A percentile compares a stretch with the other conserved stretches of the same genome.
phyloP scores from a whole-genome alignment of 148 eudicot genomes.

The Fagopyrum esculentum region DNA sequence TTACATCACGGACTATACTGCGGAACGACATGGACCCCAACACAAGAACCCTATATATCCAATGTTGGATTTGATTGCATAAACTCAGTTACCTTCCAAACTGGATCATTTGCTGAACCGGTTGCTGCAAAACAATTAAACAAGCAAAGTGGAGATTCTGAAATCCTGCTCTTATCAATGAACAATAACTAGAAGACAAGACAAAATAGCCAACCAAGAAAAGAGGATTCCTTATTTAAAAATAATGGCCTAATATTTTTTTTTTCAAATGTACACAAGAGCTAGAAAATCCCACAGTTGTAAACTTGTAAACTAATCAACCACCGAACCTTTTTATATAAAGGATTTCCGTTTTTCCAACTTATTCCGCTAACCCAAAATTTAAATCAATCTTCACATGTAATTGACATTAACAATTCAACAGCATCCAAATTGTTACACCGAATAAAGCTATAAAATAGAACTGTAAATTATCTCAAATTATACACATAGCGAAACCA shows the following conservation, averaged over 20 bases:
- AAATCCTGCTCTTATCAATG: background rate
- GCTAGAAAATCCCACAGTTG: background rate
- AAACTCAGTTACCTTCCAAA: background rate
- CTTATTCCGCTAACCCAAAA: background rate
- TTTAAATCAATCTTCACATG: background rate
- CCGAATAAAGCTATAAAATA: background rate
- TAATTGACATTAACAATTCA: background rate
- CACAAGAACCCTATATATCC: background rate
- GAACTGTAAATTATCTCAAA: background rate
- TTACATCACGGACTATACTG: constrained; percentile 74
- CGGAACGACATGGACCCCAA: constrained; percentile 64
- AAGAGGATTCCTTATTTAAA: constrained; percentile 6
- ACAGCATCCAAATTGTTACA: background rate
- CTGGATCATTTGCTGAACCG: constrained; percentile 2
- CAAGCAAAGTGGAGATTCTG: background rate
- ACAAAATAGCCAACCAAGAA: constrained; percentile 4
- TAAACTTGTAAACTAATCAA: background rate
- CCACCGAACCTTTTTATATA: background rate
- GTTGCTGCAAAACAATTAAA: background rate
- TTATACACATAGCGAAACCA: background rate
- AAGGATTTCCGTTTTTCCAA: background rate
- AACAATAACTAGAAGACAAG: background rate
- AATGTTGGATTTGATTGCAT: background rate
- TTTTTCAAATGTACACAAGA: background rate
- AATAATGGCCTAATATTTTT: background rate